Evolutionary conservation across 768 basidiomycete genomes (phyloP).

Genomic region (Filobasidium wieringae): DNA sequence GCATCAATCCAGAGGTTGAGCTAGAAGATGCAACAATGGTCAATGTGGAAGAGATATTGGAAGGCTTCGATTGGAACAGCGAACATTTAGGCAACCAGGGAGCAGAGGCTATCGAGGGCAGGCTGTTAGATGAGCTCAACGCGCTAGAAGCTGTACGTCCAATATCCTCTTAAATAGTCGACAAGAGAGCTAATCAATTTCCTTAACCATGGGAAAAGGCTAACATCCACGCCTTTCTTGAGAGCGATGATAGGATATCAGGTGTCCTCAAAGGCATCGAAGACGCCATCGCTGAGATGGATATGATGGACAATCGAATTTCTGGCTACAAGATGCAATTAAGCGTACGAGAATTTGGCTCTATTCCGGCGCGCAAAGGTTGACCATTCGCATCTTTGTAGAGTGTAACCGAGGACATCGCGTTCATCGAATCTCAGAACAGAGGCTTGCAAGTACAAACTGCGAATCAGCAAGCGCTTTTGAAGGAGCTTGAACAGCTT

Average conservation of each 20-base stretch:
- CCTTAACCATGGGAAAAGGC: no score
- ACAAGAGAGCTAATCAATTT: neutral
- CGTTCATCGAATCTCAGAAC: conserved; percentile 89
- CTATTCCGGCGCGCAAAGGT: neutral
- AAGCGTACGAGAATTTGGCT: conserved; percentile 51
- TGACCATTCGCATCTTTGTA: conserved; percentile 32
- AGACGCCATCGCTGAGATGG: conserved; percentile 74
- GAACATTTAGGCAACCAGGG: conserved; percentile 45
- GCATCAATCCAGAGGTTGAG: conserved; percentile 43
- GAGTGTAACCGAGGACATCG: conserved; percentile 92
- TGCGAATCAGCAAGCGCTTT: conserved; percentile 77
- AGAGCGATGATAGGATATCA: conserved; percentile 81
- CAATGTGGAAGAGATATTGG: conserved; percentile 96
- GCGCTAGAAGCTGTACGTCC: conserved; percentile 76
- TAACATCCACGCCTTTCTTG: conserved; percentile 92
- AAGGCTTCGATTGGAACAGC: conserved; percentile 88
- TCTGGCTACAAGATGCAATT: conserved; percentile 93
- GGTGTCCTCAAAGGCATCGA: conserved; percentile 80
- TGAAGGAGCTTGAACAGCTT: conserved; percentile 75
- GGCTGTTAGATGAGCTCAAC: conserved; percentile 75
- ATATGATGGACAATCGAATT: conserved; percentile 76
- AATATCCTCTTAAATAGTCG: neutral
- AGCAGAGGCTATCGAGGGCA: conserved; percentile 82
- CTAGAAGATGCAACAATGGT: conserved; percentile 59
- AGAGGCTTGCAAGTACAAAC: conserved; percentile 94